Percentiles rank a stretch among this genome's conserved stretches.
Evolutionary conservation across 2,329 filamentous ascomycete species (phyloP).

Genomic region (Emergomyces orientalis): DNA sequence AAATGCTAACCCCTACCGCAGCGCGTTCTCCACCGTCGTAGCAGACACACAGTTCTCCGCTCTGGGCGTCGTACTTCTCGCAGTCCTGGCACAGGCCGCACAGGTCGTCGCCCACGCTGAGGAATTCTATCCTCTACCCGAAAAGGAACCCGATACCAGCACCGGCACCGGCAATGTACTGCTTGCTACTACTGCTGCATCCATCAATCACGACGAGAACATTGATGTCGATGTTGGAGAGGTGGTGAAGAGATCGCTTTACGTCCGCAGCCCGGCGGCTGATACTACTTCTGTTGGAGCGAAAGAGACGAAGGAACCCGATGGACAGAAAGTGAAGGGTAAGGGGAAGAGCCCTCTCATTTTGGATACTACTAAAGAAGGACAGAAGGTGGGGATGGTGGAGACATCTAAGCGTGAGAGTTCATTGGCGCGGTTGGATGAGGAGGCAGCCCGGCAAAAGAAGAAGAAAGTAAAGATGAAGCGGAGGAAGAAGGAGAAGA

Average conservation of each 20-base stretch:
- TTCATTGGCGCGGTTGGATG: neutral
- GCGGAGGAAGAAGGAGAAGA: conserved; percentile 47
- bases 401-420: neutral
- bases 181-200: neutral
- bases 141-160: neutral
- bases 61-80: conserved; percentile 60
- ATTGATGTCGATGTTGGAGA: conserved; percentile 4
- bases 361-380: neutral
- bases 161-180: neutral
- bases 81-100: conserved; percentile 51
- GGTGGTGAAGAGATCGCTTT: conserved; percentile 7
- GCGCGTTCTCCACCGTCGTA: conserved; percentile 56
- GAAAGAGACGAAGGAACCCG: neutral
- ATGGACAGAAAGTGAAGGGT: neutral
- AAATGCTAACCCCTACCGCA: conserved; percentile 14
- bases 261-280: neutral
- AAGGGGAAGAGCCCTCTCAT: neutral
- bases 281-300: neutral
- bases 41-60: conserved; percentile 64
- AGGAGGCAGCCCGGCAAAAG: conserved; percentile 15
- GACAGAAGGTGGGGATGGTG: neutral
- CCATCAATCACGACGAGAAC: neutral
- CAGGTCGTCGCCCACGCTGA: conserved; percentile 21
- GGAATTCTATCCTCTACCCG: too few species aligned
- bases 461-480: conserved; percentile 37